Conservation (phyloP, 225 moss, liverwort and hornwort species). For the Thuidium tamariscinum region DNA sequence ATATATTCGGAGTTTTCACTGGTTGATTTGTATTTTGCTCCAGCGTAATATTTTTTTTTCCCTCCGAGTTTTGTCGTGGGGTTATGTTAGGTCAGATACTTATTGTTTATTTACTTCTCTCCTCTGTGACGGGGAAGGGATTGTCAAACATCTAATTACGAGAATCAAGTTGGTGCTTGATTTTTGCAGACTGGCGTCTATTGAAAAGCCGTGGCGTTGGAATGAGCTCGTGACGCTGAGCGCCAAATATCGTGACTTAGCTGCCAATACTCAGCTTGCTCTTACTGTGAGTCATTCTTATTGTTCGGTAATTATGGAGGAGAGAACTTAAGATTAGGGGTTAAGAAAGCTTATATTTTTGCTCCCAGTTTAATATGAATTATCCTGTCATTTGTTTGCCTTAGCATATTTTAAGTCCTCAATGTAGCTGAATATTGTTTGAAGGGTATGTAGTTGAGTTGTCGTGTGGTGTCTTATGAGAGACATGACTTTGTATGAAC, state of each 20-base stretch:
- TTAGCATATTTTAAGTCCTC: background rate
- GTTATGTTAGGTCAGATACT: background rate
- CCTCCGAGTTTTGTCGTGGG: background rate
- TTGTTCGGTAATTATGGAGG: background rate
- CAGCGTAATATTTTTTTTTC: background rate
- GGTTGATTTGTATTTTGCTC: background rate
- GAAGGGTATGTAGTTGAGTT: background rate
- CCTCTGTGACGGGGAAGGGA: background rate
- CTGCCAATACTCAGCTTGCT: slow-evolving; percentile 80
- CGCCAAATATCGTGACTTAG: slow-evolving; percentile 87
- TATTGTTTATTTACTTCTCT: background rate
- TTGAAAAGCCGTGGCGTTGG: slow-evolving; percentile 90
- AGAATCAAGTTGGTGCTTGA: background rate
- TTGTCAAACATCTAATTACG: background rate
- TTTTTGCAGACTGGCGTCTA: slow-evolving; percentile 66
- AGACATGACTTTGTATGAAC: background rate
- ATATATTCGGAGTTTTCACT: background rate
- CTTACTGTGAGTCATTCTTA: slow-evolving; percentile 53
- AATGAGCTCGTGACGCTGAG: slow-evolving; percentile 88
- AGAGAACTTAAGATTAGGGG: background rate
- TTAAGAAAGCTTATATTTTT: background rate
- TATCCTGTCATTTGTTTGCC: background rate
- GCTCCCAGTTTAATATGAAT: background rate
- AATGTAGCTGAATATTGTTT: background rate
- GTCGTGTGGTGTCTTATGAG: background rate